Evolutionary conservation across 306 rosid genomes (phyloP).

Genomic region (Citrullus amarus): DNA sequence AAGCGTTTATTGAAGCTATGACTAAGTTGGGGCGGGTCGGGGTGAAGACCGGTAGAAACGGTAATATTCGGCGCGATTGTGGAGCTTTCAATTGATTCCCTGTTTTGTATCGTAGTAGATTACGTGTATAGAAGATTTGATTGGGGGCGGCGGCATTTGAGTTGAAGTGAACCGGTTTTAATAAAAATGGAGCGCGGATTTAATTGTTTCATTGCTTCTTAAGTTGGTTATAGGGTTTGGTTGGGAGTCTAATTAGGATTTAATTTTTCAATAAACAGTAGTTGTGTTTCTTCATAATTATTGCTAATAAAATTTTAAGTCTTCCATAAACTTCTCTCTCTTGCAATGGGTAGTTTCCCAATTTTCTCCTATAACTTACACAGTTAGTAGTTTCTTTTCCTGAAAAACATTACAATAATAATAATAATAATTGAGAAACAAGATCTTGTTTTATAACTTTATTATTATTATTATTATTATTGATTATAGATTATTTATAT

Average conservation of each 20-base stretch:
- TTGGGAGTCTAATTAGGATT: background rate
- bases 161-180: background rate
- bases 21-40: slow-evolving; percentile 64
- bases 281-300: background rate
- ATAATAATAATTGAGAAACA: too few relatives aligned
- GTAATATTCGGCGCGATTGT: slow-evolving; percentile 47
- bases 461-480: too few relatives aligned
- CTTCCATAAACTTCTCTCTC: background rate
- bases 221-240: background rate
- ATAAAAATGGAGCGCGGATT: background rate
- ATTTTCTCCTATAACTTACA: too few relatives aligned
- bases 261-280: background rate
- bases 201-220: background rate
- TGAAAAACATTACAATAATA: too few relatives aligned
- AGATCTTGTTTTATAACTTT: too few relatives aligned
- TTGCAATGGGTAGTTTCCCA: too few relatives aligned
- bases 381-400: too few relatives aligned
- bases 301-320: background rate
- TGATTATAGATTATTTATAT: too few relatives aligned
- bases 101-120: background rate
- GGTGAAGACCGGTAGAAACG: slow-evolving; percentile 30
- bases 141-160: background rate
- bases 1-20: slow-evolving; percentile 38
- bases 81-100: slow-evolving; percentile 19
- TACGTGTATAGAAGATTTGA: background rate